Evolutionary conservation across 108 stramenopile species (phyloP).

Genomic region (Cyclotella sp.): DNA sequence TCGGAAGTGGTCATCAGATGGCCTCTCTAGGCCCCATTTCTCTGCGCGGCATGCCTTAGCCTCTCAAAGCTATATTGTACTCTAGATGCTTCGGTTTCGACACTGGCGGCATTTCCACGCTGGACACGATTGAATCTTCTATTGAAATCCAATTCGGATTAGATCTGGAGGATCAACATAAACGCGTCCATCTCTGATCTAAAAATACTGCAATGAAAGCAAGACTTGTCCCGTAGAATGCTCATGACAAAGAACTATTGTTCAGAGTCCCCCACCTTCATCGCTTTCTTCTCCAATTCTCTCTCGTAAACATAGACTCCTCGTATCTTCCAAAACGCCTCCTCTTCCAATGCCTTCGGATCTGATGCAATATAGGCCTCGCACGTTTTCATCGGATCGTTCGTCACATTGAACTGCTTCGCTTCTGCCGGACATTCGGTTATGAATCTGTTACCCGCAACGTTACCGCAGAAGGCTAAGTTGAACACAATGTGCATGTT

Average conservation of each 20-base stretch:
- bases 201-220: background rate
- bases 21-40: no score
- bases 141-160: no score
- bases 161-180: no score
- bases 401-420: conserved; percentile 64
- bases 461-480: conserved; percentile 88
- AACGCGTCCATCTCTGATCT: background rate
- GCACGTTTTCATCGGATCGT: conserved; percentile 63
- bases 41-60: no score
- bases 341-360: conserved; percentile 77
- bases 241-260: background rate
- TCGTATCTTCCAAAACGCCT: conserved; percentile 90
- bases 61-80: no score
- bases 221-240: background rate
- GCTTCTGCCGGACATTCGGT: conserved; percentile 80
- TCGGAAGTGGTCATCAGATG: no score
- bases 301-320: conserved; percentile 90
- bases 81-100: no score
- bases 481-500: conserved; percentile 92
- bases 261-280: background rate
- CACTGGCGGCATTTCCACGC: no score
- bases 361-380: conserved; percentile 80
- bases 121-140: no score
- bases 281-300: conserved; percentile 48
- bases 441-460: conserved; percentile 83